Conservation (phyloP, 2,329 filamentous ascomycete genomes). For the Lecanoromycetidae sp. region DNA sequence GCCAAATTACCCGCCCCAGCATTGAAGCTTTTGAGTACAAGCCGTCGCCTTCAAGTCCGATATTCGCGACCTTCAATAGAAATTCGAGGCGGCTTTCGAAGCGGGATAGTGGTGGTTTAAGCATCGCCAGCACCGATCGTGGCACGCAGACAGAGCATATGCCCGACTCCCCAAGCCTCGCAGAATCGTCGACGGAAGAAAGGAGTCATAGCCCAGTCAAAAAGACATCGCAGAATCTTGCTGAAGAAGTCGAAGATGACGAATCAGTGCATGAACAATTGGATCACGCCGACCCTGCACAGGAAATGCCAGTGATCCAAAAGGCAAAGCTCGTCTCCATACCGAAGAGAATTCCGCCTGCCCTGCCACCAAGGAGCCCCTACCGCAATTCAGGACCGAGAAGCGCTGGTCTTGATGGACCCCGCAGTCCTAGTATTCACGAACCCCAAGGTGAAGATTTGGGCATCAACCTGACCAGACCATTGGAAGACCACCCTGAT, state of each 20-base stretch:
- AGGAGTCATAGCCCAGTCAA: constrained; percentile 16
- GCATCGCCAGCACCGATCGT: constrained; percentile 40
- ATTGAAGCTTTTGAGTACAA: constrained; percentile 76
- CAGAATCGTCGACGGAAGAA: constrained; percentile 42
- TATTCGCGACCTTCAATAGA: constrained; percentile 47
- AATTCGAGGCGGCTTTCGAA: constrained; percentile 61
- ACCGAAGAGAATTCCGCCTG: constrained; percentile 64
- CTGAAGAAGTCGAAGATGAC: constrained; percentile 13
- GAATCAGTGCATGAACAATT: constrained; percentile 18
- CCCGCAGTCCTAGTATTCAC: constrained; percentile 5
- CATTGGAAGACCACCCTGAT: constrained; percentile 7
- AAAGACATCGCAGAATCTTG: constrained; percentile 15
- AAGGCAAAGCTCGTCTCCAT: constrained; percentile 77
- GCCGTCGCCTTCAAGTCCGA: constrained; percentile 62
- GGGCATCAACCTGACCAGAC: constrained; percentile 18
- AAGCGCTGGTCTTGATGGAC: not conserved
- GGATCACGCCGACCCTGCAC: constrained; percentile 39
- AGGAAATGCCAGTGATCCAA: constrained; percentile 55
- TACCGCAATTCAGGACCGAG: constrained; percentile 30
- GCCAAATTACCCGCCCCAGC: constrained; percentile 57
- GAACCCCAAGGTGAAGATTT: constrained; percentile 6
- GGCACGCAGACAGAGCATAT: constrained; percentile 56
- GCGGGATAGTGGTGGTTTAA: constrained; percentile 51
- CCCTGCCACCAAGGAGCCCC: constrained; percentile 65
- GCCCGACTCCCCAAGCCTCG: constrained; percentile 32